Evolutionary conservation across 441 rosid species (phyloP).

Genomic region (Aleurites moluccanus): DNA sequence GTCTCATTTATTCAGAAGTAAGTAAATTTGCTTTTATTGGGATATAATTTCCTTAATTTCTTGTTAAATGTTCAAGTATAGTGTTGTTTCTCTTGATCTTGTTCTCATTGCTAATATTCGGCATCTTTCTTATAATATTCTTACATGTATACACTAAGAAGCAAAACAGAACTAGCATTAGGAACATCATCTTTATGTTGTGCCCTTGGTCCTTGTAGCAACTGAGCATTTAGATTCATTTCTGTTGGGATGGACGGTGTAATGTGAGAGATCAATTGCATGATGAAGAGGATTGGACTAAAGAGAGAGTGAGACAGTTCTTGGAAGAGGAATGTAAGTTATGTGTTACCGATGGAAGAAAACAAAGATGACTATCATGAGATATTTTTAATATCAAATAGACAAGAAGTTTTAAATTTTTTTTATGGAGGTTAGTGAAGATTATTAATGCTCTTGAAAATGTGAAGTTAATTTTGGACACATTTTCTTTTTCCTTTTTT

Average conservation of each 20-base stretch:
- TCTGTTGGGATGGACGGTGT: background rate
- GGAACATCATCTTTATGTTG: background rate
- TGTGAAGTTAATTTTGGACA: background rate
- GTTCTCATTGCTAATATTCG: background rate
- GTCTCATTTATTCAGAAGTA: slow-evolving; percentile 78
- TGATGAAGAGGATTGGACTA: background rate
- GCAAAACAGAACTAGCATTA: background rate
- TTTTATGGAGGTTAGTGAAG: background rate
- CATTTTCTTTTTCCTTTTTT: background rate
- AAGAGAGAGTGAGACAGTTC: background rate
- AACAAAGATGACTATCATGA: background rate
- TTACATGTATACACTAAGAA: background rate
- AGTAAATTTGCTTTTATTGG: slow-evolving; percentile 33
- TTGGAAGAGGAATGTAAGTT: background rate
- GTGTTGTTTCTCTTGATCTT: background rate
- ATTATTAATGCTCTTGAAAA: background rate
- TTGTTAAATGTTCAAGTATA: background rate
- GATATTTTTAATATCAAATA: background rate
- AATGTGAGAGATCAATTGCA: background rate
- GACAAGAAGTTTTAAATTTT: background rate
- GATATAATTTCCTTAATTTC: background rate
- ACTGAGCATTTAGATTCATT: background rate
- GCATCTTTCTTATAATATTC: background rate
- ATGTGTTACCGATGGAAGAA: background rate
- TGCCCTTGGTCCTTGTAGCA: background rate